Percentiles rank a stretch among this genome's conserved stretches.
phyloP scores from a whole-genome alignment of 2,329 filamentous ascomycete genomes.

The Fusarium pilosicola region DNA sequence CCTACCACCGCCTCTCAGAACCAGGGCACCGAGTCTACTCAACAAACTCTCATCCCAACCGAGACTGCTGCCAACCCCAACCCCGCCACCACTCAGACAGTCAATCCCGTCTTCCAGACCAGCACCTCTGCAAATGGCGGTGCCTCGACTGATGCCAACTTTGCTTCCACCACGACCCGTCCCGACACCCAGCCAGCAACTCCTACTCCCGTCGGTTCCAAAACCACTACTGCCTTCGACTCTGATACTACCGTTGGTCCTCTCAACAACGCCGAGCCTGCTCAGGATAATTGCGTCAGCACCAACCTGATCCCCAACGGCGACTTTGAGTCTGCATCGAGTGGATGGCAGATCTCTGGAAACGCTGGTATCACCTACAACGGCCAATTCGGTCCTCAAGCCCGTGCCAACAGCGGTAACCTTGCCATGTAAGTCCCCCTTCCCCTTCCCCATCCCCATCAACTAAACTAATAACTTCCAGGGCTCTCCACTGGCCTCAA shows the following conservation, averaged over 20 bases:
- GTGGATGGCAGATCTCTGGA: not conserved
- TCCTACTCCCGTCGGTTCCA: not conserved
- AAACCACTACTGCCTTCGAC: not conserved
- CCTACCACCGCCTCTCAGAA: not conserved
- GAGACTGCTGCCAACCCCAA: not conserved
- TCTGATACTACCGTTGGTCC: not conserved
- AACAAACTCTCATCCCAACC: not conserved
- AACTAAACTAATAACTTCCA: not conserved
- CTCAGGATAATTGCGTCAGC: not conserved
- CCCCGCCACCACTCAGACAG: not conserved
- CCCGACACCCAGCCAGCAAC: not conserved
- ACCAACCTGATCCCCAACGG: not conserved
- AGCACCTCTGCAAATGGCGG: not conserved
- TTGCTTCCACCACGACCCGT: not conserved
- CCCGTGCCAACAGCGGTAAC: not conserved
- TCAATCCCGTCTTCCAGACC: not conserved
- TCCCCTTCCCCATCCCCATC: fast-evolving
- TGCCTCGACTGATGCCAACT: not conserved
- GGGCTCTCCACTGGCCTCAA: conserved; percentile 8
- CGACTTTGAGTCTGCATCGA: not conserved
- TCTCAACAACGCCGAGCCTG: not conserved
- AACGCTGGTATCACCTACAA: not conserved
- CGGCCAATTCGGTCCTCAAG: not conserved
- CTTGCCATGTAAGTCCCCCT: not conserved
- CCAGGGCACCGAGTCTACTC: not conserved